Percentiles rank a stretch among this genome's conserved stretches.
phyloP scores from a whole-genome alignment of 352 stramenopile genomes.

The Peronosclerospora sorghi region DNA sequence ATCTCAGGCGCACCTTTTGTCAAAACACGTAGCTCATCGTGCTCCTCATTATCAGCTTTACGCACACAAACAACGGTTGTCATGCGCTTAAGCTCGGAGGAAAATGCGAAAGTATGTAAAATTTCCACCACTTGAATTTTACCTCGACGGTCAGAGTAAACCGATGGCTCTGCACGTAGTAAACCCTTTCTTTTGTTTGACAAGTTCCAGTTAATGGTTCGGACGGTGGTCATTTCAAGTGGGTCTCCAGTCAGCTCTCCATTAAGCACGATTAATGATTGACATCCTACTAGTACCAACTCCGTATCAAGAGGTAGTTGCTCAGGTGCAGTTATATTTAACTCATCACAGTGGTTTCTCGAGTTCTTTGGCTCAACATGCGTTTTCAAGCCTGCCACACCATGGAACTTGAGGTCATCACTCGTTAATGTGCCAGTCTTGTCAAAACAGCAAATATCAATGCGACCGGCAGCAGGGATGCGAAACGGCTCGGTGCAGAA shows the following conservation, averaged over 20 bases:
- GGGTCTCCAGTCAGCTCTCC: conserved; percentile 94
- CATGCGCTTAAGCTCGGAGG: conserved; percentile 94
- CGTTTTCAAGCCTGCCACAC: conserved; percentile 82
- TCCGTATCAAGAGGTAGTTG: conserved; percentile 87
- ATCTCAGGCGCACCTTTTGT: conserved; percentile 97
- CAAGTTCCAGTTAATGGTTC: conserved; percentile 57
- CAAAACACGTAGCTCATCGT: conserved; percentile 82
- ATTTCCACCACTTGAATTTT: conserved; percentile 90
- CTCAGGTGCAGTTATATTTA: conserved; percentile 72
- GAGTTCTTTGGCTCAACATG: conserved; percentile 22
- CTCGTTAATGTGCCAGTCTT: conserved; percentile 99
- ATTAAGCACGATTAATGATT: conserved; percentile 96
- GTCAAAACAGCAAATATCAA: conserved; percentile 96
- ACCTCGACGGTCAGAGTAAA: conserved; percentile 18
- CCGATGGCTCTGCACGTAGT: conserved; percentile 18
- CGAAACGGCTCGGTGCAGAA: conserved; percentile 98
- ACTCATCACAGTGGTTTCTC: conserved; percentile 36
- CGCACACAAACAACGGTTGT: conserved; percentile 88
- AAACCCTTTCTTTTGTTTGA: conserved; percentile 23
- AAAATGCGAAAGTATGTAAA: conserved; percentile 92
- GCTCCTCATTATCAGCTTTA: conserved; percentile 51
- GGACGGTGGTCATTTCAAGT: conserved; percentile 94
- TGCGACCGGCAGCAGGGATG: conserved; percentile 93
- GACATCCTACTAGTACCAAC: conserved; percentile 86
- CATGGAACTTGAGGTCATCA: conserved; percentile 91